Percentiles rank a stretch among this genome's conserved stretches.
Conservation (phyloP, 495 filamentous ascomycete species). For the Tuber microsphaerosporum region DNA sequence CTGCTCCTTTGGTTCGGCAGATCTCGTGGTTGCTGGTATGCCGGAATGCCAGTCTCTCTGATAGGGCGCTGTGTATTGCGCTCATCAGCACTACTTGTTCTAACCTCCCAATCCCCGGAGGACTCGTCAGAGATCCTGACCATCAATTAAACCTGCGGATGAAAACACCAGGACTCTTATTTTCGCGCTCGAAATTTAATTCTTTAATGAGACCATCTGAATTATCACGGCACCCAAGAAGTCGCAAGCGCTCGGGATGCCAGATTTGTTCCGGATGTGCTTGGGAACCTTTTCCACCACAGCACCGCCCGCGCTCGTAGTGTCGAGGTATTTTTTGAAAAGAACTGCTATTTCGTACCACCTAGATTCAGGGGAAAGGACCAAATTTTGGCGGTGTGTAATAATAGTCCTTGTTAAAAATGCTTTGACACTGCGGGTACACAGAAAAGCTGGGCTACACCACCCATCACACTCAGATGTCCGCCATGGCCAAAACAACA, state of each 20-base stretch:
- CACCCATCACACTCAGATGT: not conserved
- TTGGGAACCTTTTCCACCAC: not conserved
- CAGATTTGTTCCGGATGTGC: not conserved
- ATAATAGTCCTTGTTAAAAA: no score
- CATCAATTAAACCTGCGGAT: not conserved
- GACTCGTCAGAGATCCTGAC: not conserved
- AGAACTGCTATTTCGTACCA: no score
- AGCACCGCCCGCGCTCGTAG: not conserved
- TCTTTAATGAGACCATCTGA: not conserved
- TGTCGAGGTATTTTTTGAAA: no score
- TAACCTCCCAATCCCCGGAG: not conserved
- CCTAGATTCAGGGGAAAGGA: no score
- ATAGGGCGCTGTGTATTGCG: not conserved
- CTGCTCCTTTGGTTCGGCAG: not conserved
- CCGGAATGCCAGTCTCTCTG: not conserved
- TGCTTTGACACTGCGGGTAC: no score
- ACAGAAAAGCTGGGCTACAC: not conserved
- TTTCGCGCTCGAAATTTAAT: not conserved
- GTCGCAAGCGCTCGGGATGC: not conserved
- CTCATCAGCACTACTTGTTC: not conserved
- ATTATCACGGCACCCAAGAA: not conserved
- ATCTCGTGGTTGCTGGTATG: not conserved
- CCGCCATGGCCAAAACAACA: not conserved
- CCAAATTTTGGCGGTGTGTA: no score
- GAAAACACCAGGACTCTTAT: not conserved